Conservation (phyloP, 148 eudicot species). For the Arctostaphylos glauca region DNA sequence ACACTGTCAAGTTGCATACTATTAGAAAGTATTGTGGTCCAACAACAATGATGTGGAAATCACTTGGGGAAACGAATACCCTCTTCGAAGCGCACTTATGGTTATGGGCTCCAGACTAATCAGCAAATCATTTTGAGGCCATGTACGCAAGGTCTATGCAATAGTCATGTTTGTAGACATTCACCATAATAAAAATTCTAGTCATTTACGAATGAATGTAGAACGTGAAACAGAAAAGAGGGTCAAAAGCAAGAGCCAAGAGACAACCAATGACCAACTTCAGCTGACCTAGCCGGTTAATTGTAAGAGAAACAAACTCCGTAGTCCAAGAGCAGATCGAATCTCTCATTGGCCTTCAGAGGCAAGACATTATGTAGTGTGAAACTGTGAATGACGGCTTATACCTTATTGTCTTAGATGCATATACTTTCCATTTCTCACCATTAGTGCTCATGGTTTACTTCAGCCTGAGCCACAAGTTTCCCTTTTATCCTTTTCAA, state of each 20-base stretch:
- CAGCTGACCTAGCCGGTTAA: background rate
- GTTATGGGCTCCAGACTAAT: background rate
- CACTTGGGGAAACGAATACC: background rate
- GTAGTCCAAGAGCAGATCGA: background rate
- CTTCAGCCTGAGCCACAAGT: background rate
- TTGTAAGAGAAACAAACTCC: background rate
- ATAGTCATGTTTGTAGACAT: background rate
- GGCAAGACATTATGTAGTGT: background rate
- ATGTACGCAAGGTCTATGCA: background rate
- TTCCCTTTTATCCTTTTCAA: too few species aligned
- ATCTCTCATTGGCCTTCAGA: background rate
- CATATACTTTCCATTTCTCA: background rate
- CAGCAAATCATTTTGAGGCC: background rate
- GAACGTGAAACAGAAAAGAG: background rate
- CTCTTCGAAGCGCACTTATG: background rate
- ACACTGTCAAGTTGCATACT: background rate
- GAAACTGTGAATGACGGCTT: background rate
- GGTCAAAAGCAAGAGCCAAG: slow-evolving; percentile 1
- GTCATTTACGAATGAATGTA: background rate
- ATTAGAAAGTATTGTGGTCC: background rate
- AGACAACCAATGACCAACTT: background rate
- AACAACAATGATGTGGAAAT: background rate
- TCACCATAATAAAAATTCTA: background rate
- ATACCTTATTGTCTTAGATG: background rate
- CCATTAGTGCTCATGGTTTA: background rate